A percentile compares a stretch with the other conserved stretches of the same genome.
These are phyloP conservation scores for Chaetomium strumarium DNA, from an alignment of 2,329 filamentous ascomycete species.

Conservation along the genomic window DNA sequence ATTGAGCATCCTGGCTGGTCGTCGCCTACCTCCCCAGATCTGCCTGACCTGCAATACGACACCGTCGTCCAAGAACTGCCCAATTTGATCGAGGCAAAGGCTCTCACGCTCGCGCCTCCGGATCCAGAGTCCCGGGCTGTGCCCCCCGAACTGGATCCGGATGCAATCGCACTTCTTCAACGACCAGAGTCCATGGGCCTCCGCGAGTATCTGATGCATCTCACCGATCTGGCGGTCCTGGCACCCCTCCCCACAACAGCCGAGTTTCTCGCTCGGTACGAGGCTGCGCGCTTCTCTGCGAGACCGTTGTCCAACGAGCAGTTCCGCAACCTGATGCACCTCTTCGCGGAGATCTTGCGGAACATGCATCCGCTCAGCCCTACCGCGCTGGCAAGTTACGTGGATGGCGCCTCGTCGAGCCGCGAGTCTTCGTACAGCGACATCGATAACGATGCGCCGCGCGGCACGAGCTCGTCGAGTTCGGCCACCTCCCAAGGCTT, in stretches of 20 bases:
- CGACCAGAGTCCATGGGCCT: constrained; percentile 66
- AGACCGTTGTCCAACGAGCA: constrained; percentile 59
- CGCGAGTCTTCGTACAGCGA: constrained; percentile 34
- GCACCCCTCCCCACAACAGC: constrained; percentile 37
- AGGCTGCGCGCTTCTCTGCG: constrained; percentile 76
- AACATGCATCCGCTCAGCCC: constrained; percentile 63
- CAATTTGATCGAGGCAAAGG: constrained; percentile 86
- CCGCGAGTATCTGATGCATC: constrained; percentile 69
- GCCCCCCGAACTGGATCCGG: constrained; percentile 52
- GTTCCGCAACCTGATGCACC: constrained; percentile 74
- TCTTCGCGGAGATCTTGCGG: constrained; percentile 75
- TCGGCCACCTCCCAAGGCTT: constrained; percentile 22
- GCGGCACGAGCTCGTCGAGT: constrained; percentile 37
- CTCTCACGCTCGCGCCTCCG: constrained; percentile 72
- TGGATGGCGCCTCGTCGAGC: constrained; percentile 19
- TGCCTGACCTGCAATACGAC: constrained; percentile 77
- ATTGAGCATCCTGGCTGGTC: constrained; percentile 87
- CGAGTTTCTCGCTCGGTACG: constrained; percentile 72
- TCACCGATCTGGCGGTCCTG: constrained; percentile 62
- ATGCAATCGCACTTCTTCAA: constrained; percentile 66
- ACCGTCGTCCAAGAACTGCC: constrained; percentile 79
- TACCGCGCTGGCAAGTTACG: constrained; percentile 37
- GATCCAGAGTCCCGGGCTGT: constrained; percentile 36
- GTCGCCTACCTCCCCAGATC: constrained; percentile 66
- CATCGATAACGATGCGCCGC: constrained; percentile 43